phyloP scores from a whole-genome alignment of 805 yeast species.

The Candida easanensis region DNA sequence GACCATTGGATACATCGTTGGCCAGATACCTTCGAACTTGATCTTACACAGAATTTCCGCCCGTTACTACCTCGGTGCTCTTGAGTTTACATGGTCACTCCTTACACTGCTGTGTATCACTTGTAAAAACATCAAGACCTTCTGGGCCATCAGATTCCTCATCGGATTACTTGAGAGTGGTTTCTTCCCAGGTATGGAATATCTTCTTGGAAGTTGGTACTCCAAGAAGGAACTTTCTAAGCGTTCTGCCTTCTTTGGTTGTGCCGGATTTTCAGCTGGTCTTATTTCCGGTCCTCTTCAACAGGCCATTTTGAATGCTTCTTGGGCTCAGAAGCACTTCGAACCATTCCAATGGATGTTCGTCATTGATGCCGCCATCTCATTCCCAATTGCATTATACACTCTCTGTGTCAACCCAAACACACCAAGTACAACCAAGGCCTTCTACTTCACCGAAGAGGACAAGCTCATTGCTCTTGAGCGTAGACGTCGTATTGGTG shows the following conservation, averaged over 20 bases:
- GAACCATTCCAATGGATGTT: slow-evolving; percentile 43
- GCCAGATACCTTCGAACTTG: slow-evolving; percentile 46
- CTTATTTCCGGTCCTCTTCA: slow-evolving; percentile 35
- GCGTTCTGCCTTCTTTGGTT: slow-evolving; percentile 32
- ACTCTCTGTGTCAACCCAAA: slow-evolving; percentile 33
- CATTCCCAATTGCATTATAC: slow-evolving; percentile 42
- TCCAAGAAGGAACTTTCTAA: slow-evolving; percentile 33
- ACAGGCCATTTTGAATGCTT: slow-evolving; percentile 27
- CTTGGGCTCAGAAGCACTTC: slow-evolving; percentile 12
- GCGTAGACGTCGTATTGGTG: slow-evolving; percentile 42
- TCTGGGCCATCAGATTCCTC: slow-evolving; percentile 37
- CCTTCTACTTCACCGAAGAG: slow-evolving; percentile 38
- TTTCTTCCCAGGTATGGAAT: slow-evolving; percentile 36
- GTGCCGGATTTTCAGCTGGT: slow-evolving; percentile 30
- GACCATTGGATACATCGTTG: slow-evolving; percentile 52
- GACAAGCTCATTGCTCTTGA: slow-evolving; percentile 43
- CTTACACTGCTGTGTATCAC: slow-evolving; percentile 35
- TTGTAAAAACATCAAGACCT: slow-evolving; percentile 25
- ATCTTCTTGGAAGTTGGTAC: slow-evolving; percentile 36
- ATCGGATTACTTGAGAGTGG: slow-evolving; percentile 47
- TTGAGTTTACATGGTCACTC: slow-evolving; percentile 44
- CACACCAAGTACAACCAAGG: slow-evolving; percentile 34
- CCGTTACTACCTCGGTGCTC: slow-evolving; percentile 40
- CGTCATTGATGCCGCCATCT: slow-evolving; percentile 39
- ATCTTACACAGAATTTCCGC: slow-evolving; percentile 42